Evolutionary conservation across 2,329 filamentous ascomycete genomes (phyloP).

Genomic region (Penicillium sp.): DNA sequence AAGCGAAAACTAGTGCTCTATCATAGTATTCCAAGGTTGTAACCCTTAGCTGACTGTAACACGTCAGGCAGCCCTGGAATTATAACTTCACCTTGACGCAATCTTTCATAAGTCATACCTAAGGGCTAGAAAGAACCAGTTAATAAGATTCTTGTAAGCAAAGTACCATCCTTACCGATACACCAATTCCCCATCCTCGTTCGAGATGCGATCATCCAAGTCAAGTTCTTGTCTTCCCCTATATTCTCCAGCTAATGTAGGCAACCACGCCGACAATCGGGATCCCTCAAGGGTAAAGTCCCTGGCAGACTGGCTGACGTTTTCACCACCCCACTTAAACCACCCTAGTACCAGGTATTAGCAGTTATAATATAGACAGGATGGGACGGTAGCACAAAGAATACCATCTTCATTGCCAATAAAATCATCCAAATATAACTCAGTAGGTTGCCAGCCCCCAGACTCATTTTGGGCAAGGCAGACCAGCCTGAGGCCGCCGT

Average conservation of each 20-base stretch:
- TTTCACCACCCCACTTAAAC: background rate
- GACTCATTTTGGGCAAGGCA: background rate
- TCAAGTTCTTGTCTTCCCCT: background rate
- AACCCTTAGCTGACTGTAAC: too few relatives aligned
- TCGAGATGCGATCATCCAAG: background rate
- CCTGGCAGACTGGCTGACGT: background rate
- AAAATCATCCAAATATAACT: background rate
- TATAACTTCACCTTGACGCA: too few relatives aligned
- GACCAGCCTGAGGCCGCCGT: background rate
- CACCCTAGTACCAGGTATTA: background rate
- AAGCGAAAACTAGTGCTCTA: too few relatives aligned
- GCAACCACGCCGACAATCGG: background rate
- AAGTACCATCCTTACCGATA: background rate
- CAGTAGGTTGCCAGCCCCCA: background rate
- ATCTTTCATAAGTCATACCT: too few relatives aligned
- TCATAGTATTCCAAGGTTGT: too few relatives aligned
- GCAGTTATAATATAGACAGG: background rate
- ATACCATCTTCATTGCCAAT: background rate
- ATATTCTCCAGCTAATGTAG: background rate
- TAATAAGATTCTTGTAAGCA: background rate
- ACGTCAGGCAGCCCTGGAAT: too few relatives aligned
- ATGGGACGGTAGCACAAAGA: background rate
- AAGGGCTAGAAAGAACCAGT: background rate
- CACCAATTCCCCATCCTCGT: background rate
- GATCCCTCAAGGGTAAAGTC: background rate